These are phyloP conservation scores for Paramecium sonneborni DNA, from an alignment of 73 alveolate species.

Conservation along the genomic window DNA sequence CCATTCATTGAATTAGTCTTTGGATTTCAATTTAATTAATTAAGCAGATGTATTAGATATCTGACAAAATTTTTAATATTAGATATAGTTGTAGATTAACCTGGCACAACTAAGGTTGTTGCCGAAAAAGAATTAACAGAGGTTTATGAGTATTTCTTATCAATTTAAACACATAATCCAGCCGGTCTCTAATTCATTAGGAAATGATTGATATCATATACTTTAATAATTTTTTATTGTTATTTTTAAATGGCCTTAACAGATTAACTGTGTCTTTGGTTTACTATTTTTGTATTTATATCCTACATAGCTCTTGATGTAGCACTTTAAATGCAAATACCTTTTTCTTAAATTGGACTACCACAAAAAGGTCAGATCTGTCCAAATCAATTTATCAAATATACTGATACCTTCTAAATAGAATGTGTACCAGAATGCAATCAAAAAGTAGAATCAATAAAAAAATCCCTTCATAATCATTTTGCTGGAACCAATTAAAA, in stretches of 20 bases:
- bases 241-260: slow-evolving; percentile 22
- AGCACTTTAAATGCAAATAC: neutral
- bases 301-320: neutral
- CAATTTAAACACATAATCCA: slow-evolving; percentile 67
- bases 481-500: neutral
- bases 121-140: slow-evolving; percentile 50
- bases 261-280: neutral
- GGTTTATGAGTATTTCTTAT: slow-evolving; percentile 68
- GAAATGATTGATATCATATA: slow-evolving; percentile 44
- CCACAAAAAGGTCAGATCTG: slow-evolving; percentile 4
- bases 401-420: neutral
- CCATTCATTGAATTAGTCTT: slow-evolving; percentile 64
- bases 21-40: slow-evolving; percentile 53
- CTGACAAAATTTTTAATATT: neutral
- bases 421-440: neutral
- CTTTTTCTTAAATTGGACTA: neutral
- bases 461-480: neutral
- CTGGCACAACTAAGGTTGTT: neutral
- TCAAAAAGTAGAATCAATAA: neutral
- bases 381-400: neutral
- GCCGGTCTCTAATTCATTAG: slow-evolving; percentile 57
- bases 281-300: neutral
- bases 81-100: slow-evolving; percentile 35
- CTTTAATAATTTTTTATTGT: slow-evolving; percentile 28
- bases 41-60: slow-evolving; percentile 44